These are phyloP conservation scores for Chlorella sp. DNA, from an alignment of 139 green algal species.

Conservation along the genomic window DNA sequence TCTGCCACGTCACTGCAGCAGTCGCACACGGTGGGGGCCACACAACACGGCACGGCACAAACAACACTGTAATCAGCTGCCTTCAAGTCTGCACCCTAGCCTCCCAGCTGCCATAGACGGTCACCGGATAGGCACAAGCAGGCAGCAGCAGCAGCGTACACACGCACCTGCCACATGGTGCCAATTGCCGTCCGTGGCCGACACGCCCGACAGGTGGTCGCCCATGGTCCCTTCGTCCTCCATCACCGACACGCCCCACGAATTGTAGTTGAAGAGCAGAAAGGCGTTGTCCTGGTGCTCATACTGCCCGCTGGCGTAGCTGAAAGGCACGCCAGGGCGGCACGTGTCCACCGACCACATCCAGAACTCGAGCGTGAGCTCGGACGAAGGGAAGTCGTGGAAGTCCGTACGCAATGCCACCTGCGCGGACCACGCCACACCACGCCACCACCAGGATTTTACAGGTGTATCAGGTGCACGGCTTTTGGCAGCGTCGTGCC, in stretches of 20 bases:
- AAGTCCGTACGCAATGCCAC: constrained; percentile 72
- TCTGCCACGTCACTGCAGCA: constrained; percentile 67
- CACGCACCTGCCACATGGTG: constrained; percentile 74
- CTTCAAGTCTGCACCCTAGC: neutral
- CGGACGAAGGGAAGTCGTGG: constrained; percentile 58
- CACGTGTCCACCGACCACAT: constrained; percentile 65
- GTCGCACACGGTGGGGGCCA: too few relatives aligned
- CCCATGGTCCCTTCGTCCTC: constrained; percentile 71
- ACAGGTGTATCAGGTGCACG: neutral
- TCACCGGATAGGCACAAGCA: neutral
- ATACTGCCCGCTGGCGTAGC: constrained; percentile 62
- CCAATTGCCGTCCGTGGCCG: constrained; percentile 73
- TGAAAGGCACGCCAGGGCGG: constrained; percentile 57
- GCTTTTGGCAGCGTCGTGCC: neutral
- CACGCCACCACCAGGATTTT: neutral
- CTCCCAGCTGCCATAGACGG: neutral
- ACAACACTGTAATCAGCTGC: neutral
- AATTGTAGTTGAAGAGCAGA: constrained; percentile 84
- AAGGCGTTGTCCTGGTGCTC: constrained; percentile 73
- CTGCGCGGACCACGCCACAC: constrained; percentile 31
- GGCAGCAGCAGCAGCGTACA: neutral
- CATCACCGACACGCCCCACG: constrained; percentile 76
- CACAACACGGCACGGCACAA: neutral
- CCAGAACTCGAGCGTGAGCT: constrained; percentile 87
- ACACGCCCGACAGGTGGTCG: constrained; percentile 69